Evolutionary conservation across 306 rosid species (phyloP), one percentile per base, ranked within the genome.

Genomic region (Castanospermum australe): DNA sequence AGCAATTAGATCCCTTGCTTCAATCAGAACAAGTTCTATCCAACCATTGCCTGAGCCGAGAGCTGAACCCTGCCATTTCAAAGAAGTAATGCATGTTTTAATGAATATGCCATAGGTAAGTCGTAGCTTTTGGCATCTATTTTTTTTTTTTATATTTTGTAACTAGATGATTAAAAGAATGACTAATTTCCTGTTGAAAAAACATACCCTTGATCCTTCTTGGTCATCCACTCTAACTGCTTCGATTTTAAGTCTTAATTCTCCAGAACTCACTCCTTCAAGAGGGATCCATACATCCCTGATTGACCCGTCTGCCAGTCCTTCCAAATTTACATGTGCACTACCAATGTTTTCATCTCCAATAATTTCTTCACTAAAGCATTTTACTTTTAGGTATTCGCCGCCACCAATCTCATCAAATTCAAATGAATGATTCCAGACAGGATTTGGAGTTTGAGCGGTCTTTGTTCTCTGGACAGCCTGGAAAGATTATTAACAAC

Each of bases 211-310:
- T 62, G 89, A 80, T 77, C 91, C 92, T 6, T 89, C 88, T 14
- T 8, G 52, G 84, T 85, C 93, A 67, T 86, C 89, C 64, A 67
- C 66, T 76, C 61, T 79, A 75, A 83, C 84, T n/a, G 89, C 88
- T 83, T 87, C 93, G 66, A 89, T 85, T 72, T 81, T 76, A 83
- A 92, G 91, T 74, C 92, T 81, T 65, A 89, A 56, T 79, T 92
- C 97, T 80, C 97, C 97, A 20, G 94, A 92, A 73, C 54, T 88
- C 61, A 78, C 92, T 84, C 86, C 87, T 79, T 92, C 97, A 15
- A 92, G 90, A 63, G 97, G 97, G 52, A 92, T 42, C 92, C 97
- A 92, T 24, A 88, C 90, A 78, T 92, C 94, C 88, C 87, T 71
- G 66, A 72, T n/a, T 5, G 51, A 62, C 42, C 91, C 87, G 1